A percentile compares a stretch with the other conserved stretches of the same genome.
Evolutionary conservation across 345 rosid species (phyloP).

Genomic region (Salix dunnii): DNA sequence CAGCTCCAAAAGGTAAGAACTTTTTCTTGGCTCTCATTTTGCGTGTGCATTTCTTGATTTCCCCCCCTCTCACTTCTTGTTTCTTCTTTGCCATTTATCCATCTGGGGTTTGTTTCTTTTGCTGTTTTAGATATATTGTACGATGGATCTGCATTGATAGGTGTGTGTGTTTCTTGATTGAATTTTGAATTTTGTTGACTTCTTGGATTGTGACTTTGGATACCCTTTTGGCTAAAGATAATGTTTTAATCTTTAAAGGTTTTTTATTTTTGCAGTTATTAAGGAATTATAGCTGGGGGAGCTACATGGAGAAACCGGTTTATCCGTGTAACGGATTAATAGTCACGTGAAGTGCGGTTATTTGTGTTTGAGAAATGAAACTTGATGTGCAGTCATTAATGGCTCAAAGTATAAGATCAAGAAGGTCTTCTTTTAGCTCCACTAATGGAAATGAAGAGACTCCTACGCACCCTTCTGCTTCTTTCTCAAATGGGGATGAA

Average conservation of each 20-base stretch:
- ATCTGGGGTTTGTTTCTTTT: neutral
- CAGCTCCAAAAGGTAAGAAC: neutral
- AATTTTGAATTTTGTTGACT: neutral
- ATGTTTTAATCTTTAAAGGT: neutral
- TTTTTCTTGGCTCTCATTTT: neutral
- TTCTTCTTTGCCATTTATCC: neutral
- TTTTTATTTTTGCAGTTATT: neutral
- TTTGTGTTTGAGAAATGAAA: conserved; percentile 23
- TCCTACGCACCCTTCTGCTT: conserved; percentile 35
- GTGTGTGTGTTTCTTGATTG: neutral
- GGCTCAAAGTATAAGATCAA: conserved; percentile 53
- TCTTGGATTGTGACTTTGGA: neutral
- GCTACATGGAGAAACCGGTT: neutral
- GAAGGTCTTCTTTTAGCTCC: conserved; percentile 52
- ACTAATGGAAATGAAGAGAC: conserved; percentile 40
- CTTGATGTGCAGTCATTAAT: conserved; percentile 31
- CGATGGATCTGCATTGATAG: neutral
- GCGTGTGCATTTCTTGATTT: neutral
- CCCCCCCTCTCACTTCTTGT: neutral
- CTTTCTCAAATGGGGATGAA: conserved; percentile 57
- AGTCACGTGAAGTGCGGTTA: neutral
- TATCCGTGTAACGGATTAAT: neutral
- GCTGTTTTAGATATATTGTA: neutral
- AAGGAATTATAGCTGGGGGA: neutral
- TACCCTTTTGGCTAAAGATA: neutral